Evolutionary conservation across 2,329 filamentous ascomycete genomes (phyloP).

Genomic region (Fusarium sp.): DNA sequence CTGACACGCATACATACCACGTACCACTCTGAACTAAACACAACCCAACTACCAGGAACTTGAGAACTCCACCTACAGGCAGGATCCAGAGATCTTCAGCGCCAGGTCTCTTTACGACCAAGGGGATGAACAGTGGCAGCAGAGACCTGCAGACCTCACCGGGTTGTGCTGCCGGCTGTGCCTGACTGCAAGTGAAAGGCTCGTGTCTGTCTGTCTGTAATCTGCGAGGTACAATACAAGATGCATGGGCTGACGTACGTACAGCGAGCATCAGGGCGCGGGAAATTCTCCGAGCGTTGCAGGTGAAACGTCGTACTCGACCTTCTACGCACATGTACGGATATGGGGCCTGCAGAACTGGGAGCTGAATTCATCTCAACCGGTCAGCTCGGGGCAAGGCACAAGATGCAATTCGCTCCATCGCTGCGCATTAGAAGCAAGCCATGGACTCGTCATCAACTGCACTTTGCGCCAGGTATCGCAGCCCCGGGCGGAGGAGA

Average conservation of each 20-base stretch:
- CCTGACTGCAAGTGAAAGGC: not conserved
- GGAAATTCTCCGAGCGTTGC: constrained; percentile 14
- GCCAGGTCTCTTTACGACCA: not conserved
- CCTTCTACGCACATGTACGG: not conserved
- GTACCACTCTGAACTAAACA: not conserved
- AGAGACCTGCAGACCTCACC: not conserved
- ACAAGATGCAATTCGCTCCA: not conserved
- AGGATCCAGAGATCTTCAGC: not conserved
- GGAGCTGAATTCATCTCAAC: constrained; percentile 7
- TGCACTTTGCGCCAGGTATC: not conserved
- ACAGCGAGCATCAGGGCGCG: not conserved
- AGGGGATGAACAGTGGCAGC: not conserved
- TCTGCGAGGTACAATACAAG: constrained; percentile 2
- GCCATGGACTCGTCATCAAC: constrained; percentile 8
- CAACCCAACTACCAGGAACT: not conserved
- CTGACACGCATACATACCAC: not conserved
- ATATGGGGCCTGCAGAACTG: not conserved
- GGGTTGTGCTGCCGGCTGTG: not conserved
- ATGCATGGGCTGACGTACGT: not conserved
- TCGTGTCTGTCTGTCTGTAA: not conserved
- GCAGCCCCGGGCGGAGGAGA: not conserved
- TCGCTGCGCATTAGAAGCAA: constrained; percentile 2
- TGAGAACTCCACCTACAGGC: not conserved
- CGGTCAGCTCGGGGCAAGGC: not conserved
- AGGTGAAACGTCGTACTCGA: not conserved